Percentiles rank a stretch among this genome's conserved stretches.
These are phyloP conservation scores for Aureobasidium leucospermi DNA, from an alignment of 2,329 filamentous ascomycete species.

Conservation along the genomic window DNA sequence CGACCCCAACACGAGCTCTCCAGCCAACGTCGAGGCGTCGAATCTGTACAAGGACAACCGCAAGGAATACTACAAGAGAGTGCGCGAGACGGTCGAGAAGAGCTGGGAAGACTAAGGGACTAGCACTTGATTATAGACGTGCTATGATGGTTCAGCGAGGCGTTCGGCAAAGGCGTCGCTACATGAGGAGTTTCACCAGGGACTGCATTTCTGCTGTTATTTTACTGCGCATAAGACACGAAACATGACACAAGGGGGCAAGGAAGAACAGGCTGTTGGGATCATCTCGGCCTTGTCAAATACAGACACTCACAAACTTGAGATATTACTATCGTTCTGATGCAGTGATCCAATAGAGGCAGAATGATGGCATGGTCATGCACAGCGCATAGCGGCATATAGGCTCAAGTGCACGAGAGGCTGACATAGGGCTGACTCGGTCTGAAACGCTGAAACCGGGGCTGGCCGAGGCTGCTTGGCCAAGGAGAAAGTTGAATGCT, in stretches of 20 bases:
- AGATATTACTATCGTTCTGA: too few relatives aligned
- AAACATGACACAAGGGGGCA: neutral
- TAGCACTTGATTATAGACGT: neutral
- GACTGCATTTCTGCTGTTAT: neutral
- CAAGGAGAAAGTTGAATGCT: neutral
- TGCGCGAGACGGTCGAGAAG: slow-evolving; percentile 96
- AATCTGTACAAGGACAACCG: slow-evolving; percentile 98
- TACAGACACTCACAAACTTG: neutral
- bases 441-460: slow-evolving; percentile 10
- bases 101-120: slow-evolving; percentile 67
- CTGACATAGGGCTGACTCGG: slow-evolving; percentile 3
- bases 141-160: slow-evolving; percentile 12
- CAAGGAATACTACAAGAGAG: slow-evolving; percentile 91
- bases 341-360: too few relatives aligned
- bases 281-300: neutral
- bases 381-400: neutral
- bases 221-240: neutral
- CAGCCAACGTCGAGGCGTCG: slow-evolving; percentile 94
- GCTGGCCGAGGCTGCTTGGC: neutral
- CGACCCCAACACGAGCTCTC: slow-evolving; percentile 96
- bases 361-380: neutral
- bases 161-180: slow-evolving; percentile 12
- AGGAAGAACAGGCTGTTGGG: neutral
- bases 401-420: neutral
- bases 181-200: neutral